phyloP scores from a whole-genome alignment of 805 yeast species.

The Suhomyces sp. region DNA sequence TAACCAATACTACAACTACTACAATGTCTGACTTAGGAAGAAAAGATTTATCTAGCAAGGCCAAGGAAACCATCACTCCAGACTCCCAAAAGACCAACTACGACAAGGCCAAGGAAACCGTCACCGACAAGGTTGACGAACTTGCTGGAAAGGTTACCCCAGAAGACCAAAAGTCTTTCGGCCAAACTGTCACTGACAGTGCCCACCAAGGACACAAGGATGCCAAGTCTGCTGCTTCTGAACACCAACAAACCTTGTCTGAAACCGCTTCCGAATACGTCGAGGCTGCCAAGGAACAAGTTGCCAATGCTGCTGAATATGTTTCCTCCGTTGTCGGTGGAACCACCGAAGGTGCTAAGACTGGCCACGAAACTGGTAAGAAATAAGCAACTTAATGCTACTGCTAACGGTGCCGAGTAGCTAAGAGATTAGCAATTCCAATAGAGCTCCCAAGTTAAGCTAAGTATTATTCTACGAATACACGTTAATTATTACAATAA shows the following conservation, averaged over 20 bases:
- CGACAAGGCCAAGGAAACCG: slow-evolving; percentile 38
- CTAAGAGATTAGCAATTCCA: no score
- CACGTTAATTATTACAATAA: no score
- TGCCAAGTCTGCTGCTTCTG: slow-evolving; percentile 35
- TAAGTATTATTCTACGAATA: no score
- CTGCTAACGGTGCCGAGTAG: no score
- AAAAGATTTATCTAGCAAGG: slow-evolving; percentile 41
- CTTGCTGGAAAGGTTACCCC: slow-evolving; percentile 53
- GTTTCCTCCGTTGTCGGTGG: slow-evolving; percentile 54
- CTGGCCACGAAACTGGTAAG: slow-evolving; percentile 27
- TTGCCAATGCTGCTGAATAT: slow-evolving; percentile 56
- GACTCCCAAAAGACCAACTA: slow-evolving; percentile 38
- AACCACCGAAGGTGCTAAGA: slow-evolving; percentile 54
- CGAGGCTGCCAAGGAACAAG: slow-evolving; percentile 55
- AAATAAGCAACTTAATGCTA: no score
- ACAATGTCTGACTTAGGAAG: slow-evolving; percentile 45
- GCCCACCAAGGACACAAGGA: slow-evolving; percentile 56
- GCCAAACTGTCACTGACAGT: slow-evolving; percentile 68
- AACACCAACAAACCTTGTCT: slow-evolving; percentile 27
- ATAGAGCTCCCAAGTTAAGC: no score
- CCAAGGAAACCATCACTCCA: slow-evolving; percentile 39
- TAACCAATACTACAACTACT: not conserved
- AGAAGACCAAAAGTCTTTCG: slow-evolving; percentile 62
- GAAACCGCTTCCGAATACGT: slow-evolving; percentile 49
- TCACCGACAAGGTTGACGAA: slow-evolving; percentile 36